A percentile compares a stretch with the other conserved stretches of the same genome.
Conservation (phyloP, 192 early-diverging fungal genomes). For the Entophlyctis helioformis region DNA sequence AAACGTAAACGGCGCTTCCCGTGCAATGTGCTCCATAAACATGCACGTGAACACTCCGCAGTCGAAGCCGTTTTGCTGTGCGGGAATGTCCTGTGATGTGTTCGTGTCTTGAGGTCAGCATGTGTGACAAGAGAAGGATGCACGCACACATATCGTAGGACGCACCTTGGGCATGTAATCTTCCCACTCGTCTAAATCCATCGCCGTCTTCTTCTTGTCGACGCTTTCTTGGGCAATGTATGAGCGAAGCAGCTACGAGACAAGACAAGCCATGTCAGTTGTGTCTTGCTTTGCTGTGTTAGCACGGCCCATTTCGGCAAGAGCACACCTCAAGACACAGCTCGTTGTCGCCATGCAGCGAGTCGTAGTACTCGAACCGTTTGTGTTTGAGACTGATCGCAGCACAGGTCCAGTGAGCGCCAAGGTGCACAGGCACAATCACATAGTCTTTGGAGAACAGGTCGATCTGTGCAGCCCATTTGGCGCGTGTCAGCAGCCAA, state of each 20-base stretch:
- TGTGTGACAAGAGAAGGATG: too few species aligned
- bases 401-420: conserved; percentile 63
- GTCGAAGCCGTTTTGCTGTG: conserved; percentile 80
- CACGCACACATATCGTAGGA: too few species aligned
- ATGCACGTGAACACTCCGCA: conserved; percentile 90
- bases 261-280: too few species aligned
- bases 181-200: conserved; percentile 59
- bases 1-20: conserved; percentile 58
- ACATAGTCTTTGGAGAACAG: conserved; percentile 68
- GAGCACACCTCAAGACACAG: conserved; percentile 33
- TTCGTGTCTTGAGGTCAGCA: too few species aligned
- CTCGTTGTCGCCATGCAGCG: conserved; percentile 54
- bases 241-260: conserved; percentile 35
- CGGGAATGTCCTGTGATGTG: conserved; percentile 55
- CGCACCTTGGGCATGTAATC: conserved; percentile 35
- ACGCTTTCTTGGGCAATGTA: conserved; percentile 62
- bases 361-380: conserved; percentile 71
- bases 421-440: conserved; percentile 74
- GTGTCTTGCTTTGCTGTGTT: too few species aligned
- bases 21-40: conserved; percentile 65
- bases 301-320: too few species aligned
- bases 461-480: conserved; percentile 31
- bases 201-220: conserved; percentile 55
- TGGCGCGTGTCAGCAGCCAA: background rate
- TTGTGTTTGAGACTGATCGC: conserved; percentile 50